Evolutionary conservation across 108 stramenopile species (phyloP), one percentile per base, ranked within the genome.

Genomic region (Tribonema minus): DNA sequence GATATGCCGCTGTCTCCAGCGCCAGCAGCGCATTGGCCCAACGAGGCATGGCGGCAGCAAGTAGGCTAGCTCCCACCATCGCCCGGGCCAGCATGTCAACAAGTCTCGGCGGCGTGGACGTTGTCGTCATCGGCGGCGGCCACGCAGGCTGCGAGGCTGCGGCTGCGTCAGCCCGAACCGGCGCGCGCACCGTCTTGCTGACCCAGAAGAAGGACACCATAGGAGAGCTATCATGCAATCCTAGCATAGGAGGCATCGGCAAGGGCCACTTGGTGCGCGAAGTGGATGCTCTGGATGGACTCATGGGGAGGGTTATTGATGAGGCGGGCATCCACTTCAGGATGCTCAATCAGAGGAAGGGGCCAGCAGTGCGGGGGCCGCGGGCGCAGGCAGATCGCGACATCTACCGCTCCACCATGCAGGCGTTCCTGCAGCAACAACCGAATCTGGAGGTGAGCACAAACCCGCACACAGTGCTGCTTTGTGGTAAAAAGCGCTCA

Each of bases 111-210:
- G 64, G 73, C 0, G 73, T 74, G 34, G 97, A 98, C 76, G 95
- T 96, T 23, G 88, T 96, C 46, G 91, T 98, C 1, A 89, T 98
- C 41, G 97, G 97, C 2, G 97, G 97, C 4, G 97, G 97, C 0
- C 97, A 98, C 81, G 97, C 97, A 2, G 97, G 97, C 28, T 93
- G 93, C 70, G 97, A 98, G 64, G 96, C 97, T 27, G 95, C 95
- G 20, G 87, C 94, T 1, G 97, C 97, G 23, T 86, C 95, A 0
- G 95, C 97, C 2, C 82, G 95, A 34, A 88, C 93, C 0, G 95
- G 95, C 25, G 95, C 97, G 5, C 85, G 76, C 26, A 96, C 96
- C 0, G 91, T 94, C 27, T 88, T 96, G 29, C 84, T 98, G 9
- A 98, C 97, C 9, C 96, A 97, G 79, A 86, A 82, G 40, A 74